Evolutionary conservation across 2,329 filamentous ascomycete species (phyloP), one percentile per base, ranked within the genome.

Genomic region (Bipolaris zeicola): DNA sequence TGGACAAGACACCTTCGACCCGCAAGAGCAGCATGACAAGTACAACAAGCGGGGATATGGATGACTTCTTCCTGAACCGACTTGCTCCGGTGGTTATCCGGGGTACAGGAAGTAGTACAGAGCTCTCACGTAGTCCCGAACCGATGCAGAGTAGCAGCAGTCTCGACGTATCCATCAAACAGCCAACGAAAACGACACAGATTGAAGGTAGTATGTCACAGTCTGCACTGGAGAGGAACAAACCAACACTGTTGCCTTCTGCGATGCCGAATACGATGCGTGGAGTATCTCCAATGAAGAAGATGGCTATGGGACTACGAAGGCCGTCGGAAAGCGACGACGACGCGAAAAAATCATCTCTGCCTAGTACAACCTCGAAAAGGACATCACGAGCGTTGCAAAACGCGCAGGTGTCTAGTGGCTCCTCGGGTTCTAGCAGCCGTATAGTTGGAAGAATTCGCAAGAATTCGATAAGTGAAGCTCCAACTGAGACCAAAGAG

Each of bases 11-110:
- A 11, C 67, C 74, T 5, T 71, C 74, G 6, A 78, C 70, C 20
- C 72, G 78, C 41, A 80, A 80, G 51, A 76, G 72, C 56, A 81
- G 79, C 58, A 67, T 77, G 52, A 73, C 72, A 5, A 79, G 75
- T 59, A 79, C 77, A 6, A 73, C 71, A 6, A 76, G 73, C 22
- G 67, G 72, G 1, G 78, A 80, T 6, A 69, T 81, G 64, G 79
- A 81, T 46, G 75, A 80, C 24, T 81, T 80, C 52, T 71, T 80
- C 36, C 69, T 74, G n/a, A 78, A 80, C 24, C 72, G 78, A 38
- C 72, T 81, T 13, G 72, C 70, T 20, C 80, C 80, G 8, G 75
- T 77, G 13, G 70, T 80, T 16, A 69, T 82, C 42, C 75, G 80
- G 31, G 80, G 80, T 13, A 77, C 75, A 4, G 78, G 78, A 44